Base-by-base conservation (phyloP, 2,329 filamentous ascomycete species). In the Hysterium pulicare region DNA sequence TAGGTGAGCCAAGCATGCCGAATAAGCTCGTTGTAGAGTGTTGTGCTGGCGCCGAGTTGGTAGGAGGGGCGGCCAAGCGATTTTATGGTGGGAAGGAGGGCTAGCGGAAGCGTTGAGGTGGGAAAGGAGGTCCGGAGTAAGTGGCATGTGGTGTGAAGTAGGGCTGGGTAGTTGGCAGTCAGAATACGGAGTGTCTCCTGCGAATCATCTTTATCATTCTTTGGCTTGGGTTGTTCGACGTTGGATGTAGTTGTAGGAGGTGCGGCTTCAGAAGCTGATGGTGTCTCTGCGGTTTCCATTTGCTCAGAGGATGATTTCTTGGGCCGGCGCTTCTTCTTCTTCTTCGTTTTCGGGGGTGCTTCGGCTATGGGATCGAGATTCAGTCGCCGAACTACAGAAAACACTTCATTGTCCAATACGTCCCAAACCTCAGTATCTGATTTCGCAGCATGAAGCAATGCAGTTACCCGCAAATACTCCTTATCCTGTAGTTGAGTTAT, bases 11-110 rank as follows among this genome's bases (percentile, higher is more conserved):
- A 87, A 42, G 81, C 71, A 17, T 83, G 74, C 11, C 71, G 64
- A 19, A 87, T 72, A 24, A 89, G 73, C 37, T 79, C 73, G 57
- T 85, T 83, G 70, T 87, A 90, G 32, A 90, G 78, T 0, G 76
- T 70, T 0, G 84, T 85, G 15, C 82, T 82, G 5, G 80, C 83
- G 36, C 85, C 86, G 1, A 91, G 75, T 5, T 87, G 81, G 56
- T 84, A 87, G 0, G 84, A 84, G 1, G 79, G 77, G 1, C 85
- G 74, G 2, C 86, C 86, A 0, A 87, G 72, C 33, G 76, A 72
- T 58, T 86, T 86, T 53, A 90, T 70, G 6, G 78, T 76, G 0
- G 86, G 84, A 1, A 90, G 71, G 20, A 90, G 65, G 33, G 74
- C 73, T 33, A 86, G 73, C 0, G 74, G 71, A 1, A 86, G 71